Base-by-base conservation (phyloP, 371 early-diverging fungal species). In the Mortierella sp. region DNA sequence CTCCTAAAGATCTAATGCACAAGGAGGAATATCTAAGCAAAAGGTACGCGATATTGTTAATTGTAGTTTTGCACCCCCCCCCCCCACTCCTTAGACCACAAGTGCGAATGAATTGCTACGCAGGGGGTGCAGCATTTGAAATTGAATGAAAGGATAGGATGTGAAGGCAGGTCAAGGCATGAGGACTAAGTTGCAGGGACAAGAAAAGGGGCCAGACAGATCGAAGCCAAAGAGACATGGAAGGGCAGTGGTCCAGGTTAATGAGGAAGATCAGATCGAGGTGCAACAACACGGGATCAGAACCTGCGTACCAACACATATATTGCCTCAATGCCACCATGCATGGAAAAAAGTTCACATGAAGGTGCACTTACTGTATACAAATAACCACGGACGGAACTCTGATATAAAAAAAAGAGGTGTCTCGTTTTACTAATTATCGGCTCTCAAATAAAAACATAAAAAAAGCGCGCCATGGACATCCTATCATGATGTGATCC, bases 401-500 rank as follows among this genome's bases (percentile, higher is more conserved):
- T 24, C 18, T 51, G 51, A 38, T 38, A 38, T 38, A 41, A 21
- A 38, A 41, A 68, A 41, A 38, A 35, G 18, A 16, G 18, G 63
- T 35, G 35, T 35, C 2, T 63, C 27, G 16, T 63, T 18, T 63
- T 68, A 68, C 24, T 24, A 68, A 68, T 38, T 38, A 24, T 68
- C 43, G 68, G 68, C 68, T 68, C 68, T 41, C 68, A 38, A 68
- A 41, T 21, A 68, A 68, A 24, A 27, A 63, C 14, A 32, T 10
- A 63, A 35, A 56, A 21, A n/a, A 27, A n/a, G 27, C 21, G 68
- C 68, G 68, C 68, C 41, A 68, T 68, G 24, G 24, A 68, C 68
- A 68, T 38, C 41, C 43, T 21, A 21, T 35, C 68, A 68, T 68
- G 68, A 68, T 38, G 68, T 35, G 68, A 68, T 68, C 41, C 65